Evolutionary conservation across 345 rosid genomes (phyloP).

Genomic region (Eucalyptus victrix): DNA sequence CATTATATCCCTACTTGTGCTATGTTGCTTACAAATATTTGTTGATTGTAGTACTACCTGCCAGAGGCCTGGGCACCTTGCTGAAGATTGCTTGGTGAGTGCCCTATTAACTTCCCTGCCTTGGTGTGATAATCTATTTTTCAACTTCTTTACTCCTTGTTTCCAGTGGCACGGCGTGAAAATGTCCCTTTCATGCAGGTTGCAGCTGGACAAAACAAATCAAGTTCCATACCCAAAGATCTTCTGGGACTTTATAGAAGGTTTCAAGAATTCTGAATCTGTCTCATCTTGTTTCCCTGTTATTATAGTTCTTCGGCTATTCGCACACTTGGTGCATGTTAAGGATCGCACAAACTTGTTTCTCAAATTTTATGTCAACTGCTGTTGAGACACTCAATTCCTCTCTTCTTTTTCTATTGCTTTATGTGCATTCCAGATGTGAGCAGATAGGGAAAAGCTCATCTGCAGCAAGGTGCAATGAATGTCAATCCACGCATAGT

Average conservation of each 20-base stretch:
- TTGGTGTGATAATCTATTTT: neutral
- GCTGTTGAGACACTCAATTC: neutral
- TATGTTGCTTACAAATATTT: neutral
- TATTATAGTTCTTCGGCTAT: neutral
- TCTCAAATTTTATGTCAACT: neutral
- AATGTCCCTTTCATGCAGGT: conserved; percentile 1
- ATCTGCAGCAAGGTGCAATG: conserved; percentile 36
- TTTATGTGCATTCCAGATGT: conserved; percentile 33
- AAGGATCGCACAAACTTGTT: neutral
- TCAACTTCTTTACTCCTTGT: neutral
- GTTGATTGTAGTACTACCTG: conserved; percentile 42
- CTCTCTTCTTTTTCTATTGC: neutral
- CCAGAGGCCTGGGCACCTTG: conserved; percentile 63
- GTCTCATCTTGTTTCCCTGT: neutral
- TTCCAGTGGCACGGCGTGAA: neutral
- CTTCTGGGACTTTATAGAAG: conserved; percentile 51
- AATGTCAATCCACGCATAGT: conserved; percentile 34
- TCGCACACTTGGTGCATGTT: neutral
- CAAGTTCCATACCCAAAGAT: conserved; percentile 29
- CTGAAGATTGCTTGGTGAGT: conserved; percentile 48
- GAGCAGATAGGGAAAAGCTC: conserved; percentile 31
- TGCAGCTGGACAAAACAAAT: conserved; percentile 6
- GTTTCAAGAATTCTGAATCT: conserved; percentile 3
- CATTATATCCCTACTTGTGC: neutral
- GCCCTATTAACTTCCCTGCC: neutral